Conservation (phyloP, 1,284 basidiomycete species). For the Fomitiporia mediterranea region DNA sequence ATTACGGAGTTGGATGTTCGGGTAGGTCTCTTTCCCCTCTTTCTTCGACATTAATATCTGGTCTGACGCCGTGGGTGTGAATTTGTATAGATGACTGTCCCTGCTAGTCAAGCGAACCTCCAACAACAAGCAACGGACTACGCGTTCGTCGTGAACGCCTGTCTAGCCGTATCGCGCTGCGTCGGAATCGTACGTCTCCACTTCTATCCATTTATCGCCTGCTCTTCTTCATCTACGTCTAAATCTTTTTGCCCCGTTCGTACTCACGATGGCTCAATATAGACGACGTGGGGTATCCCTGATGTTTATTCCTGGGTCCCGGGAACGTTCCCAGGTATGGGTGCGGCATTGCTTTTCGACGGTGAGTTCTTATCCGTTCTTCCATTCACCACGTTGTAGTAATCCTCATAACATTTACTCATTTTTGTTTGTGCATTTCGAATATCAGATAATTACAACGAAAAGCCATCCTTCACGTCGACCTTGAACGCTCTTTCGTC, state of each 20-base stretch:
- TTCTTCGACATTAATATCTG: neutral
- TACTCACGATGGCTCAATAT: no score
- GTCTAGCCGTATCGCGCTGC: conserved; percentile 44
- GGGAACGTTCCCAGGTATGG: conserved; percentile 36
- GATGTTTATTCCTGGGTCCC: conserved; percentile 50
- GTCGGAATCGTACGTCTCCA: conserved; percentile 51
- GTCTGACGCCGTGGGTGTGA: neutral
- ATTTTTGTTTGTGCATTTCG: neutral
- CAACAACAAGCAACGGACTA: conserved; percentile 54
- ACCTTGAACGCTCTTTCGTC: conserved; percentile 4
- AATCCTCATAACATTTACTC: neutral
- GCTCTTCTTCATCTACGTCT: neutral
- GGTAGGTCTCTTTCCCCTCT: conserved; percentile 2
- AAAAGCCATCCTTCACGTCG: conserved; percentile 12
- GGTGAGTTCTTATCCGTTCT: conserved; percentile 7
- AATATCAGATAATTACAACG: conserved; percentile 7
- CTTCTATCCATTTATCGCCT: neutral
- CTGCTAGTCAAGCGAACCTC: conserved; percentile 41
- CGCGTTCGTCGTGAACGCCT: conserved; percentile 47
- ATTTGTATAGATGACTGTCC: conserved; percentile 40
- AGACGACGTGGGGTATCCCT: conserved; percentile 19
- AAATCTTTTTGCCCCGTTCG: no score
- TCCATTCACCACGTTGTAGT: neutral
- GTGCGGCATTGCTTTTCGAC: conserved; percentile 24
- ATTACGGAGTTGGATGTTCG: conserved; percentile 59